Evolutionary conservation across 192 early-diverging fungal species (phyloP).

Genomic region (Physocladia obscura): DNA sequence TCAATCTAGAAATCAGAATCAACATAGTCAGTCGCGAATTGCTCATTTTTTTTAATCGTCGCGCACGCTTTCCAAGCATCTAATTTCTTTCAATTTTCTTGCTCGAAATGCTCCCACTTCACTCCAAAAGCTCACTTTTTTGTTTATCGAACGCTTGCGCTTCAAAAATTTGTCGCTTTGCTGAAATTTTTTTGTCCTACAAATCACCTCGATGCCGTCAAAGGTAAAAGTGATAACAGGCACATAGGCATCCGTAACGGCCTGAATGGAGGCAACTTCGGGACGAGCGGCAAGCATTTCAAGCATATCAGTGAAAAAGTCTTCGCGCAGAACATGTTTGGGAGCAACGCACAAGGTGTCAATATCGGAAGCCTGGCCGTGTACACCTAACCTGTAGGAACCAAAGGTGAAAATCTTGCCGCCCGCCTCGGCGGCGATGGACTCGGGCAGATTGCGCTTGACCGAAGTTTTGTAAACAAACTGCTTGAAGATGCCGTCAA

Average conservation of each 20-base stretch:
- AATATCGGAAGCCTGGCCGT: slow-evolving; percentile 93
- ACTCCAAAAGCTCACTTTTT: too few species aligned
- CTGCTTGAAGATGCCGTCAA: slow-evolving; percentile 85
- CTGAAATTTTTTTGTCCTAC: neutral
- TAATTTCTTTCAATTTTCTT: too few species aligned
- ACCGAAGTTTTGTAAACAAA: slow-evolving; percentile 82
- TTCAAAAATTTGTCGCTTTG: too few species aligned
- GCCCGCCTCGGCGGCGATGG: slow-evolving; percentile 79
- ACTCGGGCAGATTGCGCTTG: slow-evolving; percentile 74
- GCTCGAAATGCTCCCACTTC: too few species aligned
- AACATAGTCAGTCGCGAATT: neutral
- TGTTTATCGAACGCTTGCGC: neutral
- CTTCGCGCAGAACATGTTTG: slow-evolving; percentile 80
- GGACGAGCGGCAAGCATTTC: slow-evolving; percentile 76
- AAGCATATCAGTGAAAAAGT: slow-evolving; percentile 90
- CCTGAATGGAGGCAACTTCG: slow-evolving; percentile 84
- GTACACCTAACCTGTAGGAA: slow-evolving; percentile 92
- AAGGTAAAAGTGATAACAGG: slow-evolving; percentile 95
- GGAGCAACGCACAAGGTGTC: slow-evolving; percentile 97
- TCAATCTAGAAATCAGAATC: slow-evolving; percentile 68
- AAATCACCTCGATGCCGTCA: slow-evolving; percentile 75
- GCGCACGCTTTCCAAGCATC: too few species aligned
- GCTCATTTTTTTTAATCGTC: too few species aligned
- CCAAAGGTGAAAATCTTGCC: slow-evolving; percentile 99
- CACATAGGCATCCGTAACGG: slow-evolving; percentile 87